These are phyloP conservation scores for Rhodotorula graminis DNA, from an alignment of 768 basidiomycete species.

Conservation along the genomic window DNA sequence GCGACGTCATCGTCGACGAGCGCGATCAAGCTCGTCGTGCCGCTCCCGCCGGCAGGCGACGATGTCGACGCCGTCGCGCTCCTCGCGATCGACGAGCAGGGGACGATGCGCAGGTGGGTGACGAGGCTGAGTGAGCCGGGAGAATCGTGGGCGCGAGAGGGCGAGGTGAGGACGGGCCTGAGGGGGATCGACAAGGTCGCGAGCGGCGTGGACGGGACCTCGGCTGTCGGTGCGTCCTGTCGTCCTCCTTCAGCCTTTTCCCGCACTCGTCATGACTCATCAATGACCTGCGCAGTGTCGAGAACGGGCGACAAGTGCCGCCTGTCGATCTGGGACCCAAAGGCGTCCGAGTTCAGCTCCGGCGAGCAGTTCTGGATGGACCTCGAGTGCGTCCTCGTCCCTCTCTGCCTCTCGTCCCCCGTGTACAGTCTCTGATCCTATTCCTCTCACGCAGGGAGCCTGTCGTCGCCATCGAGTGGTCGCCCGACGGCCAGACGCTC, in stretches of 20 bases:
- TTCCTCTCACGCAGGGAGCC: too few species aligned
- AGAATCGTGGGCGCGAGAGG: not conserved
- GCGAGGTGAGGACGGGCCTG: not conserved
- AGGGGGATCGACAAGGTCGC: slow-evolving; percentile 54
- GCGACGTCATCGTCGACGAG: too few species aligned
- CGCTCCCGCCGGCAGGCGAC: not conserved
- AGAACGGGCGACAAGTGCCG: slow-evolving; percentile 61
- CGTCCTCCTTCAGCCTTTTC: not conserved
- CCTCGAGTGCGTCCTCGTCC: slow-evolving; percentile 1
- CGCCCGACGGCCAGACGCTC: slow-evolving; percentile 11
- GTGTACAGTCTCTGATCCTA: too few species aligned
- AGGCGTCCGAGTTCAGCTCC: slow-evolving; percentile 84
- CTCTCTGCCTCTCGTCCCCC: too few species aligned
- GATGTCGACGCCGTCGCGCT: not conserved
- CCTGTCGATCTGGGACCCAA: slow-evolving; percentile 93
- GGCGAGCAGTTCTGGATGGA: slow-evolving; percentile 69
- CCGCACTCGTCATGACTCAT: too few species aligned
- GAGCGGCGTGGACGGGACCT: slow-evolving; percentile 88
- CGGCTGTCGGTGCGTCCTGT: slow-evolving; percentile 65
- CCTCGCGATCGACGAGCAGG: slow-evolving; percentile 4
- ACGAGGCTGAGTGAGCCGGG: not conserved
- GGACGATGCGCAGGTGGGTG: slow-evolving; percentile 14
- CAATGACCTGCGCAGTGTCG: slow-evolving; percentile 55
- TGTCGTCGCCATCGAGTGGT: slow-evolving; percentile 26
- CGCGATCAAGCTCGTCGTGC: too few species aligned